Base-by-base conservation (phyloP, 2,329 filamentous ascomycete genomes). In the Neonectria magnoliae region DNA sequence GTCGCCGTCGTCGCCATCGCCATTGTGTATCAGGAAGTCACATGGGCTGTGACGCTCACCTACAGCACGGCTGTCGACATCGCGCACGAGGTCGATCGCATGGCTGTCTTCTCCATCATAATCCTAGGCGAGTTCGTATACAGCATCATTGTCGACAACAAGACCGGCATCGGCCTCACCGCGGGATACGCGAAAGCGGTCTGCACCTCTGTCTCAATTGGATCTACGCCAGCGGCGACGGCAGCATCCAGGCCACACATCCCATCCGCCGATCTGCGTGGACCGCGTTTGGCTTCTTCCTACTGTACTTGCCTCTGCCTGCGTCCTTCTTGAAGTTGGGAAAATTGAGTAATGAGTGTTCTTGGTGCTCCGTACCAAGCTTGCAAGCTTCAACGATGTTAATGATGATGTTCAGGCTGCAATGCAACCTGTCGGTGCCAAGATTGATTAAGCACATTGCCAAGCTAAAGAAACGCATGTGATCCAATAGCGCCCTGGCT, bases 81-180 rank as follows among this genome's bases (percentile, higher is more conserved):
- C 56, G 77, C 80, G 11, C 83, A 85, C 64, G 83, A 85, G 67
- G 77, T 84, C 36, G 83, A 85, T 65, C 80, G 83, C 10, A 82
- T 84, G 73, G 82, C 82, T 0, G 83, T 82, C 14, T 85, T 85
- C 65, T 84, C 82, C 71, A 85, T 85, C 65, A 84, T 85, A 60
- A 82, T 83, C n/a, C 78, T 85, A 0, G 83, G 82, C 56, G 83
- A 85, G 64, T 85, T 84, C 65, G 76, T 84, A 16, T 84, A 83
- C 64, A 79, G 79, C 61, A 82, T 84, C 51, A 77, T 85, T 41
- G 82, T 84, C 11, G 82, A 81, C 4, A 80, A 81, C 29, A 81
- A 82, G 47, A 81, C 82, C 1, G 83, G 80, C 8, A 74, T 81
- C 14, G 83, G 83, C 0, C 73, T 84, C 47, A 84, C 82, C 25